A percentile compares a stretch with the other conserved stretches of the same genome.
These are phyloP conservation scores for Aspergillus sparsus DNA, from an alignment of 495 filamentous ascomycete genomes.

Conservation along the genomic window DNA sequence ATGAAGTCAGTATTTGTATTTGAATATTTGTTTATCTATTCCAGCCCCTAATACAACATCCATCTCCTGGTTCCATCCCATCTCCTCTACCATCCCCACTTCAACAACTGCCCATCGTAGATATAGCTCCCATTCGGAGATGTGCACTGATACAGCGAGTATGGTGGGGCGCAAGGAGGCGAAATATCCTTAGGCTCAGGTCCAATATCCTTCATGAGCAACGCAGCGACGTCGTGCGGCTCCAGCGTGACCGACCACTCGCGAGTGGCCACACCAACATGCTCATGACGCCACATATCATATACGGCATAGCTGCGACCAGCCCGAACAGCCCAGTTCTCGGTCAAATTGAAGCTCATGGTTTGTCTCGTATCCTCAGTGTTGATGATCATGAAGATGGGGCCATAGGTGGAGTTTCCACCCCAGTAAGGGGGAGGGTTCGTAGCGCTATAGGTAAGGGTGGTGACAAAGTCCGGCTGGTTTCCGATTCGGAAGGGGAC, in stretches of 20 bases:
- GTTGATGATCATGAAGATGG: conserved; percentile 4
- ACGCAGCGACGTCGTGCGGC: conserved; percentile 4
- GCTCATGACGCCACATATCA: conserved; percentile 7
- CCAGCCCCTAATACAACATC: background rate
- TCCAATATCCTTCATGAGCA: conserved; percentile 5
- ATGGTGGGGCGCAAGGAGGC: conserved; percentile 1
- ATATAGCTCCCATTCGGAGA: conserved; percentile 10
- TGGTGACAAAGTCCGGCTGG: conserved; percentile 2
- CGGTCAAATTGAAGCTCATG: conserved; percentile 9
- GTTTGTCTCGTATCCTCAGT: conserved; percentile 1
- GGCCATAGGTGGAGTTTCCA: conserved; percentile 1
- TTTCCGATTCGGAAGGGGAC: background rate
- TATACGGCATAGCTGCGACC: conserved; percentile 3
- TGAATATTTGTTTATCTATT: background rate
- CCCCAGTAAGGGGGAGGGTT: conserved; percentile 2
- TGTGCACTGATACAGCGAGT: conserved; percentile 1
- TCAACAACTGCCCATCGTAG: background rate
- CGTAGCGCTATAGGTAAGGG: background rate
- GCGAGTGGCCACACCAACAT: background rate
- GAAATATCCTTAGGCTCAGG: background rate
- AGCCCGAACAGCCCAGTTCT: conserved; percentile 8
- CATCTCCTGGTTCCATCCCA: background rate
- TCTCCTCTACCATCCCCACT: background rate
- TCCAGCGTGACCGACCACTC: background rate
- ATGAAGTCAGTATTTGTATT: background rate